Percentiles rank a stretch among this genome's conserved stretches.
Evolutionary conservation across 2,329 filamentous ascomycete genomes (phyloP).

Genomic region (Magnaporthiopsis poae): DNA sequence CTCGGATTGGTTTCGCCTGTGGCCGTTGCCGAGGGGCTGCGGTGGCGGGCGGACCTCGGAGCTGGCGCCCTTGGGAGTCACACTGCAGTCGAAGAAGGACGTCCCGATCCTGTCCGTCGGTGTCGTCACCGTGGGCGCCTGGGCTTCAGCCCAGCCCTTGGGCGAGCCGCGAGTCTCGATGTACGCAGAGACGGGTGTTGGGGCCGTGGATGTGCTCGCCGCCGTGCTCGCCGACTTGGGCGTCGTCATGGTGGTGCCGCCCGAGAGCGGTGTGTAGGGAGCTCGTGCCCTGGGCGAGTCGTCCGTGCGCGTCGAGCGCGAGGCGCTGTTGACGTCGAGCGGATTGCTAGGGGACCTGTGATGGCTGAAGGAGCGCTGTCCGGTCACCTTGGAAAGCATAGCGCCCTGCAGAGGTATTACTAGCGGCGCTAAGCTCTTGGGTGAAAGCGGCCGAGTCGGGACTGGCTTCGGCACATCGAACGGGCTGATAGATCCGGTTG

Average conservation of each 20-base stretch:
- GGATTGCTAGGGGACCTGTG: slow-evolving; percentile 36
- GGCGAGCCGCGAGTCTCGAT: slow-evolving; percentile 20
- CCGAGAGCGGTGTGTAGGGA: slow-evolving; percentile 36
- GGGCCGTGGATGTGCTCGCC: slow-evolving; percentile 29
- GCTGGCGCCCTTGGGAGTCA: slow-evolving; percentile 22
- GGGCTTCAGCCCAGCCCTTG: slow-evolving; percentile 24
- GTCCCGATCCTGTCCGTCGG: slow-evolving; percentile 18
- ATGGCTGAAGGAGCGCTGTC: slow-evolving; percentile 33
- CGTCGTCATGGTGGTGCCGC: slow-evolving; percentile 22
- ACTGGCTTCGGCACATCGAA: slow-evolving; percentile 12
- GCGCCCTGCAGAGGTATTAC: slow-evolving; percentile 39
- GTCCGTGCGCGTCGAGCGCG: slow-evolving; percentile 33
- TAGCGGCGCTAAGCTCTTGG: slow-evolving; percentile 45
- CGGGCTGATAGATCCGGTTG: slow-evolving; percentile 15
- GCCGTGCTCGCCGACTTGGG: slow-evolving; percentile 33
- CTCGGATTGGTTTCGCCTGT: slow-evolving; percentile 47
- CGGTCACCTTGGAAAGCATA: slow-evolving; percentile 22
- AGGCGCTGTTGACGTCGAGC: slow-evolving; percentile 25
- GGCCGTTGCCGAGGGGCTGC: slow-evolving; percentile 18
- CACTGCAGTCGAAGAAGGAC: slow-evolving; percentile 15
- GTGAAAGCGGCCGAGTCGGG: slow-evolving; percentile 33
- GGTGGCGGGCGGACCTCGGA: slow-evolving; percentile 14
- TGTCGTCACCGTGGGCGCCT: slow-evolving; percentile 27
- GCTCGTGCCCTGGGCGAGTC: slow-evolving; percentile 37
- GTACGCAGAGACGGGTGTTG: slow-evolving; percentile 29